phyloP scores from a whole-genome alignment of 345 rosid species.

The Litchi chinensis region DNA sequence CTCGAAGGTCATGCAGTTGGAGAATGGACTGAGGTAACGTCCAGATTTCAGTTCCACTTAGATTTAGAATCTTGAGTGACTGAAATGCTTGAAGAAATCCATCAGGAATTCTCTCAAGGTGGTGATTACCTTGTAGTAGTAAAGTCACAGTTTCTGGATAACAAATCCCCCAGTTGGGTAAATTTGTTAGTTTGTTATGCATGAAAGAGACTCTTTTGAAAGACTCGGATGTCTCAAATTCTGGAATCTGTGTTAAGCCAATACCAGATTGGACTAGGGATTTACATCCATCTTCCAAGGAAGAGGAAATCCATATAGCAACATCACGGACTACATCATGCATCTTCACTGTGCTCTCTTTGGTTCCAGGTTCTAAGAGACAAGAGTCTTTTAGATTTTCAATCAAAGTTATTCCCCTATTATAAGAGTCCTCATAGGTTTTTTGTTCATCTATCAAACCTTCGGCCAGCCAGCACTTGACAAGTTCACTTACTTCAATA shows the following conservation, averaged over 20 bases:
- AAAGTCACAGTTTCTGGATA: constrained; percentile 33
- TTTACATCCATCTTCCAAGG: not conserved
- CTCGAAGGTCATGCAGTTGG: constrained; percentile 28
- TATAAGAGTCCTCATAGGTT: constrained; percentile 27
- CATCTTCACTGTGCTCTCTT: constrained; percentile 40
- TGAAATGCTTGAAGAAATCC: constrained; percentile 31
- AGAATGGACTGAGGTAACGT: constrained; percentile 36
- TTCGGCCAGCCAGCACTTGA: constrained; percentile 44
- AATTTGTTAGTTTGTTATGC: constrained; percentile 29
- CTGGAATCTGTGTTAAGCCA: constrained; percentile 27
- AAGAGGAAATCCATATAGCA: too few relatives aligned
- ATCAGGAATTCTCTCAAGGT: constrained; percentile 22
- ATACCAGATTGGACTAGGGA: constrained; percentile 36
- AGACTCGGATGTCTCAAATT: constrained; percentile 20
- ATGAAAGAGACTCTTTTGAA: constrained; percentile 42
- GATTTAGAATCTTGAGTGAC: constrained; percentile 36
- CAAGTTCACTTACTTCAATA: constrained; percentile 39
- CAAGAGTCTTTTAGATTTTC: constrained; percentile 49
- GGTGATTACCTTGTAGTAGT: constrained; percentile 38
- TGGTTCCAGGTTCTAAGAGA: constrained; percentile 42
- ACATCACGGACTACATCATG: constrained; percentile 37
- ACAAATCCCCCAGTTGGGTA: constrained; percentile 23
- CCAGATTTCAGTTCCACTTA: constrained; percentile 34
- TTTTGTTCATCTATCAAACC: constrained; percentile 41
- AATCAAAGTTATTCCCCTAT: constrained; percentile 38